phyloP scores from a whole-genome alignment of 805 yeast species.

The Ogataea dorogensis region DNA sequence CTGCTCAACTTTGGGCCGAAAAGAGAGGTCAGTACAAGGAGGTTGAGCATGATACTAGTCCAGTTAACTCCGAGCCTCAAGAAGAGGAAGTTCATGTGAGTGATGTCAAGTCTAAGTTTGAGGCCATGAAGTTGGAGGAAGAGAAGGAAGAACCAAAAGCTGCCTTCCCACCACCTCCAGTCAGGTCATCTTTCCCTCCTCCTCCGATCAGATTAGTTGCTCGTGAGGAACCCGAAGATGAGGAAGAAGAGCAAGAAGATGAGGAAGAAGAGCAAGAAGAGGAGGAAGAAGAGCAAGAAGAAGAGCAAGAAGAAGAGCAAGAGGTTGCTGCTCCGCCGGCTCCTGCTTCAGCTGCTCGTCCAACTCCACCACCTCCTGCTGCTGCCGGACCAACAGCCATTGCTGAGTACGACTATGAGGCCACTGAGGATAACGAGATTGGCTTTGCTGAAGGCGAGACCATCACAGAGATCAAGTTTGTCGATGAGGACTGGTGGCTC shows the following conservation, averaged over 20 bases:
- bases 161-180: slow-evolving; percentile 7
- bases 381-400: slow-evolving; percentile 47
- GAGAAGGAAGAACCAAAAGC: slow-evolving; percentile 11
- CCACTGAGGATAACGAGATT: slow-evolving; percentile 76
- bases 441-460: slow-evolving; percentile 63
- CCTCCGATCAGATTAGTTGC: slow-evolving; percentile 3
- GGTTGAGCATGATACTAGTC: slow-evolving; percentile 34
- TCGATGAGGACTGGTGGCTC: slow-evolving; percentile 74
- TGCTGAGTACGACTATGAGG: slow-evolving; percentile 78
- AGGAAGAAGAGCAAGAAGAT: slow-evolving; percentile 12
- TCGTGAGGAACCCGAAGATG: slow-evolving; percentile 5
- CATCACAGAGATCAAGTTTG: slow-evolving; percentile 63
- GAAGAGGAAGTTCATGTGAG: slow-evolving; percentile 31
- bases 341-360: slow-evolving; percentile 28
- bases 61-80: slow-evolving; percentile 29
- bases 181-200: slow-evolving; percentile 7
- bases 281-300: slow-evolving; percentile 23
- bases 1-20: slow-evolving; percentile 96
- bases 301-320: slow-evolving; percentile 7
- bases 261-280: slow-evolving; percentile 14
- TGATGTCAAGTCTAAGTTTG: slow-evolving; percentile 34
- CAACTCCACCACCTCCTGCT: slow-evolving; percentile 17
- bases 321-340: slow-evolving; percentile 24
- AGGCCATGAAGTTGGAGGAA: slow-evolving; percentile 26
- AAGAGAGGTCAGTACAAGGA: slow-evolving; percentile 66